phyloP scores from a whole-genome alignment of 768 basidiomycete genomes.

The Phlebiopsis gigantea region DNA sequence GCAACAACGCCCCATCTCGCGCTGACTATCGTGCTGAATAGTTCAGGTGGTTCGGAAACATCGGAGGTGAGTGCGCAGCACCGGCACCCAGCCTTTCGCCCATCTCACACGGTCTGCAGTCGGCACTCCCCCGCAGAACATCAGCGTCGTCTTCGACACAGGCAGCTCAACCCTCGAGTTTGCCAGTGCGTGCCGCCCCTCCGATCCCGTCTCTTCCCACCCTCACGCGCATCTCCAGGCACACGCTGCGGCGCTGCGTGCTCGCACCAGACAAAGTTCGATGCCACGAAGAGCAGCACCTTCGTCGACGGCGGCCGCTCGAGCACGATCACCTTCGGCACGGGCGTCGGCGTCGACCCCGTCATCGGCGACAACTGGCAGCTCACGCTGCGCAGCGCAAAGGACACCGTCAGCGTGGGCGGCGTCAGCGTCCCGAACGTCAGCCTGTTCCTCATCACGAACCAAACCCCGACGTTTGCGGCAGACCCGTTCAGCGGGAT shows the following conservation, averaged over 20 bases:
- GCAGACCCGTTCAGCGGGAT: conserved; percentile 55
- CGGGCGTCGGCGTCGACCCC: conserved; percentile 50
- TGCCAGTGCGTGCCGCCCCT: conserved; percentile 31
- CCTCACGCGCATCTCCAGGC: conserved; percentile 22
- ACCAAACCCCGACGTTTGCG: conserved; percentile 47
- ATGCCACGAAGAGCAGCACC: conserved; percentile 44
- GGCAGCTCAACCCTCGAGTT: conserved; percentile 46
- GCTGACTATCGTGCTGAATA: background rate
- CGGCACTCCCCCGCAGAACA: conserved; percentile 47
- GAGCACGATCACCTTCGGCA: conserved; percentile 45
- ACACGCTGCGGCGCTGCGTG: conserved; percentile 43
- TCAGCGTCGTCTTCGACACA: conserved; percentile 52
- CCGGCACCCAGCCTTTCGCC: conserved; percentile 1
- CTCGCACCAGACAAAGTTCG: conserved; percentile 39
- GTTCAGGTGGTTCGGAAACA: conserved; percentile 48
- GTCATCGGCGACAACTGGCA: conserved; percentile 41
- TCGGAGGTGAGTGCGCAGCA: conserved; percentile 30
- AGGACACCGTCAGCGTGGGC: conserved; percentile 46
- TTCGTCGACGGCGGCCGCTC: conserved; percentile 40
- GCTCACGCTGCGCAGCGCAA: conserved; percentile 39
- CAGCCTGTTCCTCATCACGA: conserved; percentile 44
- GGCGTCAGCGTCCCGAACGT: conserved; percentile 34
- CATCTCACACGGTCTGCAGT: conserved; percentile 25
- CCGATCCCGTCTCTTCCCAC: background rate
- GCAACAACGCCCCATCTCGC: conserved; percentile 14